phyloP scores from a whole-genome alignment of 176 grass and related monocot genomes.

The Canna indica region DNA sequence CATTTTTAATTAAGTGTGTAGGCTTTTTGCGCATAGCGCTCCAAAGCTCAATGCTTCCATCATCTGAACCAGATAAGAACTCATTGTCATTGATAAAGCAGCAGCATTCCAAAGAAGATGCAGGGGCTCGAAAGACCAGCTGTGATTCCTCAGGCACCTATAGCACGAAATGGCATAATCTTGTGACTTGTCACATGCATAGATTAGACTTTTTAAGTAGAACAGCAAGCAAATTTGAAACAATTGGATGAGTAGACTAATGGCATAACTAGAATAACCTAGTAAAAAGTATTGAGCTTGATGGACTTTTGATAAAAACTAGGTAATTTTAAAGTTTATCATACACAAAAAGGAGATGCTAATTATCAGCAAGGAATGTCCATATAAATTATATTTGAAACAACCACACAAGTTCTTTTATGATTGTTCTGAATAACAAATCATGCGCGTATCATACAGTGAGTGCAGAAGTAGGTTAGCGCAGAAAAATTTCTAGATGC shows the following conservation, averaged over 20 bases:
- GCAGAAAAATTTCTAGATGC: too few species aligned
- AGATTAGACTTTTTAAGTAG: background rate
- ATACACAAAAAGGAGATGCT: background rate
- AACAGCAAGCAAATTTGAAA: background rate
- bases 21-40: conserved; percentile 72
- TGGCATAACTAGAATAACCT: background rate
- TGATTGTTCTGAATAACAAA: too few species aligned
- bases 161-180: background rate
- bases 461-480: too few species aligned
- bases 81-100: conserved; percentile 80
- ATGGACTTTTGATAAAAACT: too few species aligned
- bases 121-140: conserved; percentile 69
- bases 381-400: background rate
- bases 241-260: background rate
- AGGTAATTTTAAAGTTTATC: too few species aligned
- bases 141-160: conserved; percentile 87
- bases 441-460: too few species aligned
- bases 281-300: too few species aligned
- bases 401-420: background rate
- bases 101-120: conserved; percentile 68
- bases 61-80: conserved; percentile 76
- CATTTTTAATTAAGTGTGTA: conserved; percentile 70
- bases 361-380: background rate
- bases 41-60: conserved; percentile 81
- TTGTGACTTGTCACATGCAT: background rate